Conservation (phyloP, 345 rosid species). For the Dovyalis caffra region DNA sequence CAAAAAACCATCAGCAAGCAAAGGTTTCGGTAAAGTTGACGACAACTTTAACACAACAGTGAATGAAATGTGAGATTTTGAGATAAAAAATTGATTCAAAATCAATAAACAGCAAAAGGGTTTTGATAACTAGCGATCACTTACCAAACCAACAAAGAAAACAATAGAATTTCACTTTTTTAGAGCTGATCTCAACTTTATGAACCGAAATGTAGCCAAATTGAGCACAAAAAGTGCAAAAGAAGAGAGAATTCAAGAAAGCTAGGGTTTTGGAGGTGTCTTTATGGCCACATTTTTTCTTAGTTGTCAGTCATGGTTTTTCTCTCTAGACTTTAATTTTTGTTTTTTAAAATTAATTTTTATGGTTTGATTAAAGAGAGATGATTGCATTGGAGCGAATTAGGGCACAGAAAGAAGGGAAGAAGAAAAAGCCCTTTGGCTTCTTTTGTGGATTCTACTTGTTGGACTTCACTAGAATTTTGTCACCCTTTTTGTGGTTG, state of each 20-base stretch:
- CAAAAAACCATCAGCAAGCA: neutral
- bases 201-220: slow-evolving; percentile 9
- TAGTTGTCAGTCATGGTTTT: slow-evolving; percentile 8
- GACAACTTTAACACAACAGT: neutral
- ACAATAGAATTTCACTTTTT: slow-evolving; percentile 14
- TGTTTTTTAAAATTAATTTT: neutral
- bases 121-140: neutral
- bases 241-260: neutral
- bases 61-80: neutral
- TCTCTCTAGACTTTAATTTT: slow-evolving; percentile 3
- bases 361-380: neutral
- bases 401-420: neutral
- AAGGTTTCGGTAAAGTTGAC: neutral
- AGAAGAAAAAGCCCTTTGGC: neutral
- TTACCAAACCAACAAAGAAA: slow-evolving; percentile 19
- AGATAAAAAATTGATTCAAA: neutral
- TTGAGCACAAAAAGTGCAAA: neutral
- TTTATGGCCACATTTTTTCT: slow-evolving; percentile 18
- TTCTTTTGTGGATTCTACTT: neutral
- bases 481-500: neutral
- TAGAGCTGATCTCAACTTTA: slow-evolving; percentile 26
- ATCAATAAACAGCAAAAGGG: neutral
- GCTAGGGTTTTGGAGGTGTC: neutral
- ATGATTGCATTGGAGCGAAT: neutral
- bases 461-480: neutral